These are phyloP conservation scores for Fraxinus nigra DNA, from an alignment of 305 asterid species.

Conservation along the genomic window DNA sequence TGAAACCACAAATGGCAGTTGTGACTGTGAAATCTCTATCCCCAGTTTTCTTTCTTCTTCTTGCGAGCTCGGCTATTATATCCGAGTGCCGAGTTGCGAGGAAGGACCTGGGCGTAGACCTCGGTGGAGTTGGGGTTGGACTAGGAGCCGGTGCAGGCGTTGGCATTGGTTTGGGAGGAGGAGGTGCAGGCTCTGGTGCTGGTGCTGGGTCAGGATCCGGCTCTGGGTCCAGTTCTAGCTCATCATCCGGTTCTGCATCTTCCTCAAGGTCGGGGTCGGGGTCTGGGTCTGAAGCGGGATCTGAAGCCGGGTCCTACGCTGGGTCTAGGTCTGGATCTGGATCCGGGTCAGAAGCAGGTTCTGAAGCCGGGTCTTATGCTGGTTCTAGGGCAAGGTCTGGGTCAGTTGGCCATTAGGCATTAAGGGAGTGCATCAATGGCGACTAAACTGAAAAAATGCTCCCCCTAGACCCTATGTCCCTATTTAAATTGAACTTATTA, in stretches of 20 bases:
- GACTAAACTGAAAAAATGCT: neutral
- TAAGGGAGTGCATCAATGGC: neutral
- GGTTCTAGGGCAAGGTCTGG: neutral
- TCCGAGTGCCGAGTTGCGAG: slow-evolving; percentile 42
- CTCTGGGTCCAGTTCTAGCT: slow-evolving; percentile 33
- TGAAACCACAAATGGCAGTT: slow-evolving; percentile 5
- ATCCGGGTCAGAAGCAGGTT: slow-evolving; percentile 29
- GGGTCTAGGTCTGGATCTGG: slow-evolving; percentile 31
- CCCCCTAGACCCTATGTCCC: neutral
- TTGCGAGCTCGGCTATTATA: slow-evolving; percentile 10
- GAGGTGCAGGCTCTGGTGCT: slow-evolving; percentile 29
- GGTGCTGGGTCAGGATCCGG: slow-evolving; percentile 20
- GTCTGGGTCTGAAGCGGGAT: slow-evolving; percentile 36
- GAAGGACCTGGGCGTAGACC: slow-evolving; percentile 40
- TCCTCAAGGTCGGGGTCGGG: slow-evolving; percentile 16
- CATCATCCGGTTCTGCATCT: slow-evolving; percentile 22
- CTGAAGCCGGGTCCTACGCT: slow-evolving; percentile 30
- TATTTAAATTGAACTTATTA: too few relatives aligned
- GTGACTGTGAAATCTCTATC: slow-evolving; percentile 5
- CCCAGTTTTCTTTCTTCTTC: slow-evolving; percentile 7
- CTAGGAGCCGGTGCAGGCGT: slow-evolving; percentile 35
- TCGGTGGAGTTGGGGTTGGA: slow-evolving; percentile 35
- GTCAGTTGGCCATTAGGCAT: neutral
- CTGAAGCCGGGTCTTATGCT: neutral
- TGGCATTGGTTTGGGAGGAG: slow-evolving; percentile 40